Base-by-base conservation (phyloP, 768 basidiomycete species). In the Psilocybe sp. region DNA sequence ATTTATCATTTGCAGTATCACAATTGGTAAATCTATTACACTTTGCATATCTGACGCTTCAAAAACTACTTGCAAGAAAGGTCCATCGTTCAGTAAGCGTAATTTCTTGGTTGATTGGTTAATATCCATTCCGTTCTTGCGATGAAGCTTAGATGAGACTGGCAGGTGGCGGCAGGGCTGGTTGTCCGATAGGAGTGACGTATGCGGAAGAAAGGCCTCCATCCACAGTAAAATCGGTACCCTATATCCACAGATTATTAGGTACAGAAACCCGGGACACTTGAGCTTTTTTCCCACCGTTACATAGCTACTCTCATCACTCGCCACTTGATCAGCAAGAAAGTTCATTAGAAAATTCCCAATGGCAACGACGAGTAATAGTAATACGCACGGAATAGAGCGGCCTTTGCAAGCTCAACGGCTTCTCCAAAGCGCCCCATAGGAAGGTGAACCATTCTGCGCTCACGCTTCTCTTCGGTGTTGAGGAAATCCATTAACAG, bases 351-450 rank as follows among this genome's bases (percentile, higher is more conserved):
- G 53, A 58, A 44, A 19, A 48, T 34, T n/a, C 19, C 32, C 47
- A 23, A 42, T 35, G 36, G 31, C 18, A 46, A 37, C n/a, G n/a
- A 42, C 41, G 39, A 10, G 18, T 38, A n/a, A 16, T 47, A 52
- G 52, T 15, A 16, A 50, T 18, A 84, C 93, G 45, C 64, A 96
- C 94, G 71, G 79, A 98, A 99, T 19, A 98, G 76, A 15, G 92
- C 95, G 23, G 84, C 94, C 62, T 87, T 89, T 6, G 97, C 97
- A 51, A 95, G 79, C 68, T 99, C 97, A 54, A 98, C 77, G 0
- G 95, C 97, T 74, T 98, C 93, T 34, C 96, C 96, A 65, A 99
- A 99, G 53, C 96, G 83, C 53, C 95, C 95, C 92, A 97, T 92
- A 1, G 95, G 96, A 13, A 96, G 80, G 59, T 94, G 92, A 16